Percentiles rank a stretch among this genome's conserved stretches.
These are phyloP conservation scores for Candida taoyuanica DNA, from an alignment of 805 yeast species.

Conservation along the genomic window DNA sequence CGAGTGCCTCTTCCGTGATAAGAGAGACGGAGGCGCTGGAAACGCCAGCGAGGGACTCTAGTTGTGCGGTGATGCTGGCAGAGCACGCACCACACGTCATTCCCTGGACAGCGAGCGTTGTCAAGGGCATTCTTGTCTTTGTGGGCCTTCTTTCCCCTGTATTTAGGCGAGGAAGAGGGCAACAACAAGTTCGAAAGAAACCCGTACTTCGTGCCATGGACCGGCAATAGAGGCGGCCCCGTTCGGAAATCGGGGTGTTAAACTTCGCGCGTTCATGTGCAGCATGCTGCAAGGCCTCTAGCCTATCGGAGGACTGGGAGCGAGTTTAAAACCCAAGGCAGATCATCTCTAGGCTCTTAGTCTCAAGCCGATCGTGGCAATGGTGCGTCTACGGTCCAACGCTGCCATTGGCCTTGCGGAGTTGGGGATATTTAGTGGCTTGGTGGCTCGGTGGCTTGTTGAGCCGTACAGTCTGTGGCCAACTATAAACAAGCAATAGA, in stretches of 20 bases:
- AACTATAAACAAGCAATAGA: no score
- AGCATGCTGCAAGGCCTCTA: not conserved
- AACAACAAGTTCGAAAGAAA: no score
- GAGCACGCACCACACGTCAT: conserved; percentile 94
- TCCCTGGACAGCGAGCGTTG: conserved; percentile 39
- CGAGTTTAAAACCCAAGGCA: not conserved
- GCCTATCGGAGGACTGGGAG: not conserved
- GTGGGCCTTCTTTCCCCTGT: no score
- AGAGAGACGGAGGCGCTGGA: conserved; percentile 58
- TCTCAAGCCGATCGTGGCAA: no score
- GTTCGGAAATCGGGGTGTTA: not conserved
- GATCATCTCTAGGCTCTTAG: not conserved
- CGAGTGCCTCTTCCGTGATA: conserved; percentile 67
- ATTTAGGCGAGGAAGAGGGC: no score
- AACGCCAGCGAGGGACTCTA: conserved; percentile 48
- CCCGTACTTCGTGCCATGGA: no score
- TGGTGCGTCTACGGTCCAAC: no score
- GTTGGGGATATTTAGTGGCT: no score
- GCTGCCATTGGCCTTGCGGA: no score
- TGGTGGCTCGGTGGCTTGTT: no score
- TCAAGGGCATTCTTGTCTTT: conserved; percentile 11
- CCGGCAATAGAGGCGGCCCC: no score
- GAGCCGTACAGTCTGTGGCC: no score
- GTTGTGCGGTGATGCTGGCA: conserved; percentile 55
- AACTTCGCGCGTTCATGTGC: not conserved